These are phyloP conservation scores for Kluyveromyces dobzhanskii DNA, from an alignment of 805 yeast genomes.

Conservation along the genomic window DNA sequence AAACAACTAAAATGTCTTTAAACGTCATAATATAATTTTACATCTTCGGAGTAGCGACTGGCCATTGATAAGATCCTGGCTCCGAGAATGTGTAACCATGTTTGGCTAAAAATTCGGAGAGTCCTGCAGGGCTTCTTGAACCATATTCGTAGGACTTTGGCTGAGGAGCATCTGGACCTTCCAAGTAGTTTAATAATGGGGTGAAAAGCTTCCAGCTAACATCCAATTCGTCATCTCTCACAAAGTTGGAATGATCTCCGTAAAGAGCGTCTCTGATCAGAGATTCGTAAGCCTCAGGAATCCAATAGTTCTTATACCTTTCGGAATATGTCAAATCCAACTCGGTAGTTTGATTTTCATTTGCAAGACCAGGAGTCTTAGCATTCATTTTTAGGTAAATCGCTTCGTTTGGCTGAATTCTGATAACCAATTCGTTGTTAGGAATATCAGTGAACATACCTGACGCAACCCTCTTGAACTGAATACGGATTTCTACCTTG, in stretches of 20 bases:
- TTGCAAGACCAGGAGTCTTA: conserved; percentile 86
- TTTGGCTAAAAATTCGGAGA: conserved; percentile 50
- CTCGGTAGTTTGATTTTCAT: conserved; percentile 76
- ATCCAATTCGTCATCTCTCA: conserved; percentile 95
- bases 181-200: conserved; percentile 76
- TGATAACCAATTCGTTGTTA: conserved; percentile 86
- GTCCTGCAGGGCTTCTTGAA: conserved; percentile 73
- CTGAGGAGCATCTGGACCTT: conserved; percentile 56
- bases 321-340: conserved; percentile 78
- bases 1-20: too few relatives aligned
- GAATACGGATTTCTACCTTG: conserved; percentile 91
- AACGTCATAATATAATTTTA: conserved; percentile 1
- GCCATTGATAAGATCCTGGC: conserved; percentile 79
- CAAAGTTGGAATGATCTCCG: conserved; percentile 96
- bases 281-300: conserved; percentile 97
- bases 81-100: conserved; percentile 69
- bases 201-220: conserved; percentile 90
- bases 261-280: conserved; percentile 81
- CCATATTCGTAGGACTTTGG: conserved; percentile 79
- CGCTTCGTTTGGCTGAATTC: conserved; percentile 93
- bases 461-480: conserved; percentile 76
- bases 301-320: conserved; percentile 82
- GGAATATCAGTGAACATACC: conserved; percentile 77
- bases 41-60: conserved; percentile 50
- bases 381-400: conserved; percentile 88